Evolutionary conservation across 2,329 filamentous ascomycete genomes (phyloP), one percentile per base, ranked within the genome.

Genomic region (Colletotrichum salicis): DNA sequence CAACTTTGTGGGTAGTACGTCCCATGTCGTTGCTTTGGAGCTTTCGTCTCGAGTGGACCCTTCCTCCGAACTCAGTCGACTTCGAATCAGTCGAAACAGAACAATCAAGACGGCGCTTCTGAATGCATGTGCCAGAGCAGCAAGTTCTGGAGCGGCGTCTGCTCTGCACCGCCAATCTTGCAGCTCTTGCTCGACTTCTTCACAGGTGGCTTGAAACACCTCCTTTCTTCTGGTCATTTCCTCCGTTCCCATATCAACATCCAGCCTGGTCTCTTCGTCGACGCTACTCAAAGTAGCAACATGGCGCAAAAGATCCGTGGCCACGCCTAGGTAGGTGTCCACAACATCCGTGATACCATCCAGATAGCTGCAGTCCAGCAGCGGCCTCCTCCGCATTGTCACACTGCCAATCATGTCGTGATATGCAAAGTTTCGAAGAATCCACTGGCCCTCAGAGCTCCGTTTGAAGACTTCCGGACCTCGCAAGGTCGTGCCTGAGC

Each of bases 391-490:
- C 29, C 71, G 35, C 1, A 74, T 41, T 6, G 71, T 74, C 1
- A 74, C 45, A 13, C 70, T 72, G 4, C 54, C 70, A 8, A 72
- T 61, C 3, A 72, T 72, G 54, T 75, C 73, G 56, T 75, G 73
- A 51, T 75, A 75, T 2, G 73, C 73, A 63, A 75, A 75, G 35
- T 75, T 74, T 11, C 73, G 69, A 5, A 75, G 69, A 13, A 75
- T 64, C 73, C 73, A 75, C 52, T 71, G 72, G 1, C 73, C 73
- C 5, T 75, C 73, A 3, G 62, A 65, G 10, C 70, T 72, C 45
- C 51, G 60, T 22, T 70, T 72, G 56, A 74, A 72, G 33, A 64
- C 68, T 8, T 72, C 73, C 1, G 67, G 65, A 2, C 71, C 73
- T 7, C 22, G 52, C 13, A 74, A 13, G n/a, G 54, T 31, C 0